Percentiles rank a stretch among this genome's conserved stretches.
These are phyloP conservation scores for Apocynum venetum DNA, from an alignment of 257 asterid genomes.

Conservation along the genomic window DNA sequence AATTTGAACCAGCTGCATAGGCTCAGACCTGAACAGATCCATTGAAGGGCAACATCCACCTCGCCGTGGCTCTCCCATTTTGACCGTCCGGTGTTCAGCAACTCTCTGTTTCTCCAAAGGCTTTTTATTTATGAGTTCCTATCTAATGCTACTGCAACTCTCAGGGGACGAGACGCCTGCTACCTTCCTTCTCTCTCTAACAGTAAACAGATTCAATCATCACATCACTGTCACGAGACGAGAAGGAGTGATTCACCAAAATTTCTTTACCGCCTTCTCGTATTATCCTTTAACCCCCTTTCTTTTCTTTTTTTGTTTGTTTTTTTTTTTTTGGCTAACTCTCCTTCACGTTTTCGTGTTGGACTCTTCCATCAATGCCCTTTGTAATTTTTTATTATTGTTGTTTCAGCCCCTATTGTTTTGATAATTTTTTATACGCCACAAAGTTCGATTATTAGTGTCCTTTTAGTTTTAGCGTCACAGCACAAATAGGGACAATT, in stretches of 20 bases:
- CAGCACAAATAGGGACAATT: no score
- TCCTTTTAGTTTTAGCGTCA: no score
- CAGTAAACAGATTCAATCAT: slow-evolving; percentile 15
- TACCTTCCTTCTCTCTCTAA: neutral
- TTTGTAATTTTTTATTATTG: neutral
- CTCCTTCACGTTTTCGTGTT: no score
- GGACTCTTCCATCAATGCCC: neutral
- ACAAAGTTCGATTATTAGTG: neutral
- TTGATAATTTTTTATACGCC: neutral
- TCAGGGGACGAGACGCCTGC: slow-evolving; percentile 2
- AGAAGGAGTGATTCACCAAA: neutral
- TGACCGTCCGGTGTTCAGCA: slow-evolving; percentile 11
- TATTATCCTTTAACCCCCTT: neutral
- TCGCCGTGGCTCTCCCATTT: slow-evolving; percentile 64
- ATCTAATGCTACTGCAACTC: neutral
- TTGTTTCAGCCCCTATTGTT: neutral
- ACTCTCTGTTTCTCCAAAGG: slow-evolving; percentile 17
- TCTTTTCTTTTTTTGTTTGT: no score
- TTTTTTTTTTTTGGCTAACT: no score
- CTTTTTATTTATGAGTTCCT: neutral
- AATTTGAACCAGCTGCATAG: slow-evolving; percentile 94
- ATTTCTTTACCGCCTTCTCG: neutral
- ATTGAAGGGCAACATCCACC: slow-evolving; percentile 87
- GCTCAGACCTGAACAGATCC: slow-evolving; percentile 97
- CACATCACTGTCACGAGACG: slow-evolving; percentile 1